Conservation (phyloP, 257 asterid species). For the Cynanchum wilfordii region DNA sequence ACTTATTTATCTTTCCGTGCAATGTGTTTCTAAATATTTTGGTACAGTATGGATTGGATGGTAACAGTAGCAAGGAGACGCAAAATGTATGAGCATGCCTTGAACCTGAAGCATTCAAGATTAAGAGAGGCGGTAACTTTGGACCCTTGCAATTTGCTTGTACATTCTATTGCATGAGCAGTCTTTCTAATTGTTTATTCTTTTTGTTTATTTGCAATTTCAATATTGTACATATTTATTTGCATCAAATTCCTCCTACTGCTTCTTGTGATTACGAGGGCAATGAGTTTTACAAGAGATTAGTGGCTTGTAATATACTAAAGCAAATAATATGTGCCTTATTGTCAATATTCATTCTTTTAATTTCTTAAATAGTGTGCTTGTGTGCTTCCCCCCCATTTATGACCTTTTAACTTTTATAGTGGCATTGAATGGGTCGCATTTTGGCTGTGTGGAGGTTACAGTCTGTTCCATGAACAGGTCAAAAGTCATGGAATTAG, state of each 20-base stretch:
- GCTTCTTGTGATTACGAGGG: not conserved
- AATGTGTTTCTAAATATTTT: not conserved
- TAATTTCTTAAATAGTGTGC: not conserved
- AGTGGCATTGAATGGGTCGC: not conserved
- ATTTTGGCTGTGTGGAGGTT: no score
- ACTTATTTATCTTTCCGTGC: not conserved
- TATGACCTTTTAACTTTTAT: not conserved
- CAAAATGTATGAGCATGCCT: not conserved
- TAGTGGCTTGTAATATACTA: not conserved
- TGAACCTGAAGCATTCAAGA: not conserved
- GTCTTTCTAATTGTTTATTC: conserved; percentile 2
- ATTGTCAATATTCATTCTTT: no score
- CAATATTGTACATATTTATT: not conserved
- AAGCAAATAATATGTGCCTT: no score
- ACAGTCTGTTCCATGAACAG: not conserved
- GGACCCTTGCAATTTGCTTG: not conserved
- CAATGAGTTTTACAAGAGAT: not conserved
- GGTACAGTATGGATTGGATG: conserved; percentile 1
- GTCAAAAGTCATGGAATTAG: not conserved
- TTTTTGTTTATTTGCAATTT: not conserved
- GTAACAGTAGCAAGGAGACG: conserved; percentile 2
- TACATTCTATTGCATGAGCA: not conserved
- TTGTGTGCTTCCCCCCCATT: no score
- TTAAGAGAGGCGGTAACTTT: not conserved
- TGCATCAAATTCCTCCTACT: not conserved